Evolutionary conservation across 805 yeast species (phyloP), one percentile per base, ranked within the genome.

Genomic region (Kodamaea jinghongensis): DNA sequence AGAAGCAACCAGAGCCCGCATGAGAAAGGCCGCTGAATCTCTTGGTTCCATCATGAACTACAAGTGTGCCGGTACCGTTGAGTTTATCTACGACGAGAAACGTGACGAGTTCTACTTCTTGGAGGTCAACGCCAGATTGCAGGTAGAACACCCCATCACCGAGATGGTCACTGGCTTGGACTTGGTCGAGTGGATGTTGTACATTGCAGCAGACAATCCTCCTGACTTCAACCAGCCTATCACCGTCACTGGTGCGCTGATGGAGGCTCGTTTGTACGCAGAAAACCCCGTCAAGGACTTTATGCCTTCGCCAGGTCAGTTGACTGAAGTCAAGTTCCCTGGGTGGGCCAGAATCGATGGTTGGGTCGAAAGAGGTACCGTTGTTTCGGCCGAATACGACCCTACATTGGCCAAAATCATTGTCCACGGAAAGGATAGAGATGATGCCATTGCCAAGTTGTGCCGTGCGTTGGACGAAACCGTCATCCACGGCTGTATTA

Each of bases 31-130:
- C 31, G 87, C 96, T 31, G 96, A 86, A 61, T 82, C 80, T 39
- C 71, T 91, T 46, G 96, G 83, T 34, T 67, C 89, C 2, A 68
- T 83, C 17, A 79, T 93, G 83, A 82, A 86, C 52, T 91, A 93
- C 69, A 89, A 87, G 65, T 81, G 96, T 66, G 99, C 98, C 29
- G 99, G 98, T 62, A 91, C 99, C 5, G 96, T 93, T 52, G 99
- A 91, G 66, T 91, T 82, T 60, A 90, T 91, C 54, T 91, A 86
- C 57, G 98, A 93, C 58, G 83, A 84, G 55, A 73, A 63, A 40
- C 71, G 95, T 51, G 91, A 90, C 58, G 93, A 83, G 58, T 93
- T 91, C 61, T 91, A 91, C 70, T 91, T 91, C 68, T 71, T 91
- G 56, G 99, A 91, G 63, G 98, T 91, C 49, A 91, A 91, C 60